phyloP scores from a whole-genome alignment of 495 filamentous ascomycete species.

The Pyrenula aspistea region DNA sequence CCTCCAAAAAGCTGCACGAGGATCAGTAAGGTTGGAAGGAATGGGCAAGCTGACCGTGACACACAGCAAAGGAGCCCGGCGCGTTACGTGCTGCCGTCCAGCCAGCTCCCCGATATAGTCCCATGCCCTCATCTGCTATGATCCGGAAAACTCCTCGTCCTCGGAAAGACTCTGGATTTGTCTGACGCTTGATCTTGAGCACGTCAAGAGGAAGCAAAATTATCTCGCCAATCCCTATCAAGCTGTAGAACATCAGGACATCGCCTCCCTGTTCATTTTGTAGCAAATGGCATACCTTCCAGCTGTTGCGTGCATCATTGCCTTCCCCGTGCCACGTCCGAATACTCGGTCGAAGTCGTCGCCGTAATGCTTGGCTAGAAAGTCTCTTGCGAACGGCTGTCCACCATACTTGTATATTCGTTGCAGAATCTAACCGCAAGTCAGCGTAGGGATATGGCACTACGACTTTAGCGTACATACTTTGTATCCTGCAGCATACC shows the following conservation, averaged over 20 bases:
- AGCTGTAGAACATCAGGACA: conserved; percentile 29
- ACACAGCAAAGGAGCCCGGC: conserved; percentile 89
- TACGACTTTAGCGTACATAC: conserved; percentile 27
- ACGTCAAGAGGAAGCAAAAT: conserved; percentile 91
- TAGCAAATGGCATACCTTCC: conserved; percentile 52
- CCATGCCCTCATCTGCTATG: conserved; percentile 86
- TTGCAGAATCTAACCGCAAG: conserved; percentile 57
- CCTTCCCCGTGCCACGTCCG: conserved; percentile 93
- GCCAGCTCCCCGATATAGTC: conserved; percentile 87
- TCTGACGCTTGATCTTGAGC: conserved; percentile 98
- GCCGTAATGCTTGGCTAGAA: conserved; percentile 70
- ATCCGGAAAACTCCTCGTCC: conserved; percentile 86
- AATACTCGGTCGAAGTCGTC: conserved; percentile 76
- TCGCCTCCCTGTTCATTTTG: neutral
- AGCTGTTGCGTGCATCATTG: conserved; percentile 92
- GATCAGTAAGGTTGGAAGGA: conserved; percentile 4
- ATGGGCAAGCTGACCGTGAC: conserved; percentile 16
- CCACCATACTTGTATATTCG: conserved; percentile 98
- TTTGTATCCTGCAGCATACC: conserved; percentile 98
- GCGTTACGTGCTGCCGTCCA: conserved; percentile 98
- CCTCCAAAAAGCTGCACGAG: conserved; percentile 93
- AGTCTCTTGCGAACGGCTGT: conserved; percentile 91
- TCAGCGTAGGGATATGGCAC: neutral
- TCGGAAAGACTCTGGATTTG: conserved; percentile 95
- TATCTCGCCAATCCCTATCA: conserved; percentile 97